A percentile compares a stretch with the other conserved stretches of the same genome.
Evolutionary conservation across 1,284 basidiomycete genomes (phyloP).

Genomic region (Schizopora paradoxa): DNA sequence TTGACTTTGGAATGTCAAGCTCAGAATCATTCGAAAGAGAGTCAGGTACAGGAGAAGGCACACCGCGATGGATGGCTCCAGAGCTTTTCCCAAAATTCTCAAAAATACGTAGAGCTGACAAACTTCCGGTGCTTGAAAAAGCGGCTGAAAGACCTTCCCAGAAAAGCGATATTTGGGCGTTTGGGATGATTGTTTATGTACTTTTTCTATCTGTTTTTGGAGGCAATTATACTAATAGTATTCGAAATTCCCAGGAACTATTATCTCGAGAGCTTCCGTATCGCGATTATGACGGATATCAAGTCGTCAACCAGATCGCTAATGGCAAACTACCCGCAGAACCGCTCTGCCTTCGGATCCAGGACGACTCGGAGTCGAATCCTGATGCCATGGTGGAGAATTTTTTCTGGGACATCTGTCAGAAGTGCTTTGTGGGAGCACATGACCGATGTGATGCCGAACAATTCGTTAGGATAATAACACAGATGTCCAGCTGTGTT

Average conservation of each 20-base stretch:
- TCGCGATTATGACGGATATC: neutral
- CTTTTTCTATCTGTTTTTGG: neutral
- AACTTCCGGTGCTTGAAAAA: no score
- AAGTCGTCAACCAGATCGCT: conserved; percentile 3
- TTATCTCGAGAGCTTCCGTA: conserved; percentile 4
- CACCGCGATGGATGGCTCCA: conserved; percentile 2
- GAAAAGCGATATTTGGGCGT: conserved; percentile 9
- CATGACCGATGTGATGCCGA: no score
- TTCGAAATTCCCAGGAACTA: conserved; percentile 8
- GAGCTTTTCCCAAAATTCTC: conserved; percentile 2
- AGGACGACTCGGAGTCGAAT: neutral
- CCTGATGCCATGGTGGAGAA: neutral
- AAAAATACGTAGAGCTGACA: neutral
- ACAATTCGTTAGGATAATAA: no score
- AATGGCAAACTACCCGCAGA: conserved; percentile 4
- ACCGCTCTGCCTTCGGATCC: neutral
- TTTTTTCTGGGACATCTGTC: conserved; percentile 5
- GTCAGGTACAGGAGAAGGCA: neutral
- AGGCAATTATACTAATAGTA: neutral
- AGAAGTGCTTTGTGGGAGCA: no score
- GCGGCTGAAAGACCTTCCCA: no score
- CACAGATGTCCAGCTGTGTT: no score
- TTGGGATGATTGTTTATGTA: conserved; percentile 10
- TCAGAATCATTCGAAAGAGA: conserved; percentile 1
- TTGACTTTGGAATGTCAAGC: conserved; percentile 11